These are phyloP conservation scores for Meredithiella fracta DNA, from an alignment of 2,329 filamentous ascomycete species.

Conservation along the genomic window DNA sequence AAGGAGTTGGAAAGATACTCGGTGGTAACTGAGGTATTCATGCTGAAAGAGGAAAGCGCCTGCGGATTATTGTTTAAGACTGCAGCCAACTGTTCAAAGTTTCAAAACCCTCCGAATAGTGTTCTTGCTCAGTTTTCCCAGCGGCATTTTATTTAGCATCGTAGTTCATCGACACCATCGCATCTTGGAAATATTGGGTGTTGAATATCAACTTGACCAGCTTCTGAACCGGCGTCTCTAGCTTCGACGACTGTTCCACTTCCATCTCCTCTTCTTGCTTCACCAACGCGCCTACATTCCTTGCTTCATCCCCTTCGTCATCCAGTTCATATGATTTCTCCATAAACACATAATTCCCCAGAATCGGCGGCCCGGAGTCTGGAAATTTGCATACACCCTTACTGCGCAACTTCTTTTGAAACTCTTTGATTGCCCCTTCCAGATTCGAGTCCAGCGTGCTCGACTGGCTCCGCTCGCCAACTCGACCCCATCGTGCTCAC, in stretches of 20 bases:
- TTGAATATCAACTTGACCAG: conserved; percentile 78
- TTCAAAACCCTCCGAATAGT: conserved; percentile 59
- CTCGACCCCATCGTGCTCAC: conserved; percentile 71
- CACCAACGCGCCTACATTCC: conserved; percentile 17
- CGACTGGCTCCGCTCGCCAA: conserved; percentile 42
- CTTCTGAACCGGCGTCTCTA: conserved; percentile 43
- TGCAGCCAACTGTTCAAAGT: conserved; percentile 54
- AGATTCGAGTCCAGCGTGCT: conserved; percentile 28
- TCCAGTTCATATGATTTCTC: conserved; percentile 62
- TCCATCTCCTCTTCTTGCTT: conserved; percentile 23
- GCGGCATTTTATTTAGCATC: conserved; percentile 59
- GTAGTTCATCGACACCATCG: conserved; percentile 53
- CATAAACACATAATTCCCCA: conserved; percentile 62
- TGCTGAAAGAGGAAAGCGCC: conserved; percentile 28
- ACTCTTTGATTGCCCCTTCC: conserved; percentile 30
- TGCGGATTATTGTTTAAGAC: conserved; percentile 40
- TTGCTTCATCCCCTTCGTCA: conserved; percentile 36
- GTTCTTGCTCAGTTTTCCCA: conserved; percentile 68
- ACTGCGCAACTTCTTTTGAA: conserved; percentile 45
- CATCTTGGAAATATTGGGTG: conserved; percentile 48
- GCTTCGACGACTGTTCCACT: conserved; percentile 22
- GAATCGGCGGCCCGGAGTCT: conserved; percentile 38
- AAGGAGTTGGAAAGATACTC: conserved; percentile 59
- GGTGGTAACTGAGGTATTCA: conserved; percentile 25
- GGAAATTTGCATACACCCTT: conserved; percentile 44